A percentile compares a stretch with the other conserved stretches of the same genome.
phyloP scores from a whole-genome alignment of 2,329 filamentous ascomycete genomes.

The Chalaropsis ovoidea region DNA sequence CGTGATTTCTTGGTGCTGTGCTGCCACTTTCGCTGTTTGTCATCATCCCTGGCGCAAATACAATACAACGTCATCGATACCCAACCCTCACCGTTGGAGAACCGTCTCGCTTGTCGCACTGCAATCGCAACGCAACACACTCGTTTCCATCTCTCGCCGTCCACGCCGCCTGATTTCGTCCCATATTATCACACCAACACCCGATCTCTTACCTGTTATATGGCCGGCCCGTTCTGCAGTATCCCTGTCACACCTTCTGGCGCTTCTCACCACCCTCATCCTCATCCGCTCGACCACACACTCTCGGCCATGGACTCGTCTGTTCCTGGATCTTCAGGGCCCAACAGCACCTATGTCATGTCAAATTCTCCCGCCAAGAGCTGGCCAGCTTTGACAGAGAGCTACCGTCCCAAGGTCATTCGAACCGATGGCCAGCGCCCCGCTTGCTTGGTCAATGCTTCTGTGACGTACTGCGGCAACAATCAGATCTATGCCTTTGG shows the following conservation, averaged over 20 bases:
- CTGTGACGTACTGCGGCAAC: slow-evolving; percentile 96
- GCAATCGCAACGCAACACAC: not conserved
- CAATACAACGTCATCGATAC: slow-evolving; percentile 24
- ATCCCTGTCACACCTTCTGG: slow-evolving; percentile 3
- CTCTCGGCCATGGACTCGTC: slow-evolving; percentile 30
- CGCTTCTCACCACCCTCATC: not conserved
- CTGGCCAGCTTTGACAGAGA: slow-evolving; percentile 50
- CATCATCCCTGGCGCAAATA: slow-evolving; percentile 18
- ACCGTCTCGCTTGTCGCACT: not conserved
- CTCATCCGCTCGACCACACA: not conserved
- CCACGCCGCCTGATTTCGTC: not conserved
- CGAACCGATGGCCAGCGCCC: slow-evolving; percentile 71
- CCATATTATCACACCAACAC: not conserved
- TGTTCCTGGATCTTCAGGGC: slow-evolving; percentile 41
- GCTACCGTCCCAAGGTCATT: slow-evolving; percentile 75
- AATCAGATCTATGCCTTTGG: slow-evolving; percentile 98
- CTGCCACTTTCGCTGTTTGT: not conserved
- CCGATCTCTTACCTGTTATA: not conserved
- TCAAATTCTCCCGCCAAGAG: slow-evolving; percentile 68
- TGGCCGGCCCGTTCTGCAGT: not conserved
- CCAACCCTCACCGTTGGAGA: not conserved
- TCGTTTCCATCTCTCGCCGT: not conserved
- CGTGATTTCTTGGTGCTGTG: not conserved
- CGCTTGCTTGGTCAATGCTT: slow-evolving; percentile 92
- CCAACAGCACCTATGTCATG: slow-evolving; percentile 85